Evolutionary conservation across 495 filamentous ascomycete genomes (phyloP), one percentile per base, ranked within the genome.

Genomic region (Neohortaea acidophila): DNA sequence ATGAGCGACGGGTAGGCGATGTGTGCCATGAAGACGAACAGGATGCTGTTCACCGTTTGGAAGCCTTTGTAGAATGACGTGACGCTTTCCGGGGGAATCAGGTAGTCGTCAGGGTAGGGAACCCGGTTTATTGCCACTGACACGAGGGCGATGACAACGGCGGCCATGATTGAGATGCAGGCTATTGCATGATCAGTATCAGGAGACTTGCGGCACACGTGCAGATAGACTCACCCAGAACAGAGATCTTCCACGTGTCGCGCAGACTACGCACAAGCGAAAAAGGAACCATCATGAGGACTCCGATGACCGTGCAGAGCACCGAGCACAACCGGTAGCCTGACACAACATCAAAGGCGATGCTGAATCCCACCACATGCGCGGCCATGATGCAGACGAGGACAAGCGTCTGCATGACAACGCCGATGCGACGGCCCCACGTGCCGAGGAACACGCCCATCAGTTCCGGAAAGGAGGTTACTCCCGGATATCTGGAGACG

Each of bases 301-400:
- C n/a, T 13, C 77, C 81, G 15, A 79, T 62, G 18, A 79, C 54
- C 18, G 66, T 67, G 48, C 78, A 86, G 2, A 74, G 64, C 40
- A 84, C 69, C 3, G 76, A 74, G 52, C 82, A 87, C 0, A 66
- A 59, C 2, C 63, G 71, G 49, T 81, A 68, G 1, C 71, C 53
- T 4, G 75, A 73, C 29, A 85, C 57, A 15, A 64, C 70, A 36
- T 76, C 75, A 55, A 84, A 68, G 53, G 74, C 72, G 42, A 86
- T 79, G 9, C 68, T 69, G 48, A 82, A 83, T 0, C 75, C 79
- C 27, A 85, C 59, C 32, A 84, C 66, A 49, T 87, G 81, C 12
- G 75, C 78, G 12, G 67, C 79, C 64, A 82, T 79, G 50, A 81
- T 71, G 61, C 89, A 84, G 21, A 79, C 54, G 22, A 85, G 64